phyloP scores from a whole-genome alignment of 1,284 basidiomycete genomes.

The Cutaneotrichosporon dermatis region DNA sequence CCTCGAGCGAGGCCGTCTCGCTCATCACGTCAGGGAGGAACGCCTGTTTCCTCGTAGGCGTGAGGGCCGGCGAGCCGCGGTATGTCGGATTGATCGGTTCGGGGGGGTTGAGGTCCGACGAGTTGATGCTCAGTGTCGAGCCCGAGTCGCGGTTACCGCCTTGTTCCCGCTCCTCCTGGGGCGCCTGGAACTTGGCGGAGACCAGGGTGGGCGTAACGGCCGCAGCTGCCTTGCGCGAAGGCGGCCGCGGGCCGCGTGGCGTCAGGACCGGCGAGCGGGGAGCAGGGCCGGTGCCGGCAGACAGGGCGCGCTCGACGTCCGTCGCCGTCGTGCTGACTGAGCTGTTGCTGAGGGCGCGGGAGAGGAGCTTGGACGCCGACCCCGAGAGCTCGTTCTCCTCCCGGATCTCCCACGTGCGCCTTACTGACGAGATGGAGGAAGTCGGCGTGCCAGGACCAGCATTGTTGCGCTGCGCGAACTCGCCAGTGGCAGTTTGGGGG shows the following conservation, averaged over 20 bases:
- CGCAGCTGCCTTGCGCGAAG: background rate
- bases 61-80: background rate
- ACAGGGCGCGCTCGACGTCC: conserved; percentile 26
- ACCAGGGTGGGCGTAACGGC: too few species aligned
- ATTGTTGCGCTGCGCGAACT: background rate
- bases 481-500: background rate
- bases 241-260: conserved; percentile 7
- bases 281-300: background rate
- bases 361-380: conserved; percentile 5
- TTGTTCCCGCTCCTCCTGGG: background rate
- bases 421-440: background rate
- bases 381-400: background rate
- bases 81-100: background rate
- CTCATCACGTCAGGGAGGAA: background rate
- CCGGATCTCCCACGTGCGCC: background rate
- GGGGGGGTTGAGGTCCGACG: background rate
- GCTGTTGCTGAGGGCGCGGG: conserved; percentile 9
- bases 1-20: background rate
- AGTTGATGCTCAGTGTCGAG: background rate
- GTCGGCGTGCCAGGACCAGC: background rate
- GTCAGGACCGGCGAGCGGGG: conserved; percentile 2
- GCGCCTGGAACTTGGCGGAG: too few species aligned
- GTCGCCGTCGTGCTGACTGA: conserved; percentile 28
- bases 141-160: background rate
- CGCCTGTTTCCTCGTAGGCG: background rate